Base-by-base conservation (phyloP, 164 flowering plant species). In the Dillenia turbinata region DNA sequence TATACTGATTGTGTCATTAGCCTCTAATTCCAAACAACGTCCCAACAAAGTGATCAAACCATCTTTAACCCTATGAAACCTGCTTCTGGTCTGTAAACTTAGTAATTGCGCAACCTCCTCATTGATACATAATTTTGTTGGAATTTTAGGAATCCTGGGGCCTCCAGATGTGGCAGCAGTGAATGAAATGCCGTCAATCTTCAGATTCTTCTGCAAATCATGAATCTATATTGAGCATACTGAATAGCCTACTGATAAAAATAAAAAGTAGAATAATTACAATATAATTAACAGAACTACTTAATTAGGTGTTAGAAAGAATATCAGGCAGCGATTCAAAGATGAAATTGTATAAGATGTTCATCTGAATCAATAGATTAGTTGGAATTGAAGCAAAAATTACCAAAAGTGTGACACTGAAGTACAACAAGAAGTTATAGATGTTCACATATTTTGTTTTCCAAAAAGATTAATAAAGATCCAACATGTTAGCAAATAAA, bases 11-110 rank as follows among this genome's bases (percentile, higher is more conserved):
- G 85, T 66, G 22, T 73, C 66, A 47, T 57, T 73, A 15, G 49
- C 50, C 61, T 92, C 96, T 44, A 55, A 60, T 73, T 87, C 88
- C 72, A 93, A 77, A 66, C 92, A 80, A 7, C 74, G 78, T 59
- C 62, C 74, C 69, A 93, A 71, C 74, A 93, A 75, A 15, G 68
- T n/a, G 62, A 90, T 77, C 59, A 90, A 61, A 49, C 89, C 90
- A 65, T 59, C 84, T 68, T 86, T 83, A 62, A 88, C 77, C 52
- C 57, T 63, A 62, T 81, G 52, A 61, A 78, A 80, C 24, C 22
- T 52, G 65, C 83, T 73, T 64, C 70, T 75, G 19, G 51, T 68
- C 69, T 86, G 92, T 40, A 77, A 61, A 65, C 66, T 59, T 56
- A 78, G 49, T 59, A 87, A 72, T 51, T 60, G 67, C 59, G 68